Conservation (phyloP, 805 yeast genomes). For the Starmerella vaccinii region DNA sequence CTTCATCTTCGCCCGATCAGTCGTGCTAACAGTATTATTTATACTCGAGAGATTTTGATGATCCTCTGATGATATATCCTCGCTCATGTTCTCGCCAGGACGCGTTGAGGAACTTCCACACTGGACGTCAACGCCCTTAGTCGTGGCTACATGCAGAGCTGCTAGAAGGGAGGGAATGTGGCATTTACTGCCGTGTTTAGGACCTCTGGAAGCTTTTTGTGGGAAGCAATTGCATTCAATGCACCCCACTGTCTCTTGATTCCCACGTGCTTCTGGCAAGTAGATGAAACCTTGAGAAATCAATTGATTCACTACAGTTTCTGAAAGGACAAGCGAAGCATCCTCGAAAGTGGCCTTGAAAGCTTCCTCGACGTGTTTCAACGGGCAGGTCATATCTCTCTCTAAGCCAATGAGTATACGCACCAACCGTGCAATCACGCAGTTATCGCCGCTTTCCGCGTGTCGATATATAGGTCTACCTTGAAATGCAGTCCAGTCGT, state of each 20-base stretch:
- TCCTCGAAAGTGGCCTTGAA: not conserved
- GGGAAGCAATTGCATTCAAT: conserved; percentile 10
- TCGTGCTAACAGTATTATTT: no score
- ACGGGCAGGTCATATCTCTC: not conserved
- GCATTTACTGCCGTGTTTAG: not conserved
- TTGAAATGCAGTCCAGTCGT: not conserved
- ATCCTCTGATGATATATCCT: not conserved
- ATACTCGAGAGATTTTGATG: not conserved
- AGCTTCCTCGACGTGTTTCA: not conserved
- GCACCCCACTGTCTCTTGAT: conserved; percentile 6
- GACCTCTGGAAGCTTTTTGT: not conserved
- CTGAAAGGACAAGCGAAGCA: not conserved
- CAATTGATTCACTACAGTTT: not conserved
- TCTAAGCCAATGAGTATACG: not conserved
- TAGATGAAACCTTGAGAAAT: conserved; percentile 8
- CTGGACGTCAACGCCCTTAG: not conserved
- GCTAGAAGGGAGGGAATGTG: not conserved
- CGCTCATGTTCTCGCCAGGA: no score
- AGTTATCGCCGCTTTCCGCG: not conserved
- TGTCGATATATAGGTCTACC: conserved; percentile 9
- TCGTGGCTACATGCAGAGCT: not conserved
- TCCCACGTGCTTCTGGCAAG: not conserved
- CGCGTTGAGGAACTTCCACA: not conserved
- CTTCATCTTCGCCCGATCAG: no score
- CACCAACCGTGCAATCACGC: conserved; percentile 8